Percentiles rank a stretch among this genome's conserved stretches.
These are phyloP conservation scores for Jackrogersella multiformis DNA, from an alignment of 495 filamentous ascomycete genomes.

Conservation along the genomic window DNA sequence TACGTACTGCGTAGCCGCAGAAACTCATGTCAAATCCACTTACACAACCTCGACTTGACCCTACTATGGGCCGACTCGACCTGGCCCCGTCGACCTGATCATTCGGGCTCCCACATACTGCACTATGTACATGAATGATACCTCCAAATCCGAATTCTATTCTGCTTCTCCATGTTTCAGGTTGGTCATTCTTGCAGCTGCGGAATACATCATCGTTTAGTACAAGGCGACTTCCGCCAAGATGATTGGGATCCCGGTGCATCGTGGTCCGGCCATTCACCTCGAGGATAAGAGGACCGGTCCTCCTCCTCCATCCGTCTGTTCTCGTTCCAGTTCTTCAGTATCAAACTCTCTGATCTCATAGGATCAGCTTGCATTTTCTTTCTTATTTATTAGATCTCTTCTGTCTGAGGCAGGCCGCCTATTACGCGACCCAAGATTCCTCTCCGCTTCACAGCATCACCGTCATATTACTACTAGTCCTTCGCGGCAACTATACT, in stretches of 20 bases:
- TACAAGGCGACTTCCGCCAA: slow-evolving; percentile 30
- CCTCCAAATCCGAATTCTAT: slow-evolving; percentile 33
- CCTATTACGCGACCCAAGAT: slow-evolving; percentile 26
- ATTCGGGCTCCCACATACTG: slow-evolving; percentile 27
- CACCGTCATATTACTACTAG: slow-evolving; percentile 24
- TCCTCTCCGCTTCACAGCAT: slow-evolving; percentile 40
- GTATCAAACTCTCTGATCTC: slow-evolving; percentile 47
- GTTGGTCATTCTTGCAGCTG: slow-evolving; percentile 40
- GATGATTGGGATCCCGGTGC: slow-evolving; percentile 47
- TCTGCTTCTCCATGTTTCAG: slow-evolving; percentile 47
- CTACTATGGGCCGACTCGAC: slow-evolving; percentile 16
- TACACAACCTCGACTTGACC: slow-evolving; percentile 16
- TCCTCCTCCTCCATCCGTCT: slow-evolving; percentile 41
- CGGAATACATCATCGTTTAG: slow-evolving; percentile 45
- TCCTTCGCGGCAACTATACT: slow-evolving; percentile 7
- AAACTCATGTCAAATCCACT: slow-evolving; percentile 2
- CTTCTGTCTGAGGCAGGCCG: slow-evolving; percentile 32
- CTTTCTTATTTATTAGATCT: slow-evolving; percentile 44
- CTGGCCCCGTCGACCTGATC: slow-evolving; percentile 19
- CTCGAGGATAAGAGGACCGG: slow-evolving; percentile 48
- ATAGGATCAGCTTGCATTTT: slow-evolving; percentile 44
- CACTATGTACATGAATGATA: slow-evolving; percentile 28
- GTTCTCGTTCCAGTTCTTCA: slow-evolving; percentile 43
- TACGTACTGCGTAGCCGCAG: slow-evolving; percentile 36
- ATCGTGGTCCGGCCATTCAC: slow-evolving; percentile 37